Evolutionary conservation across 2,329 filamentous ascomycete species (phyloP).

Genomic region (Mycosphaerella sp.): DNA sequence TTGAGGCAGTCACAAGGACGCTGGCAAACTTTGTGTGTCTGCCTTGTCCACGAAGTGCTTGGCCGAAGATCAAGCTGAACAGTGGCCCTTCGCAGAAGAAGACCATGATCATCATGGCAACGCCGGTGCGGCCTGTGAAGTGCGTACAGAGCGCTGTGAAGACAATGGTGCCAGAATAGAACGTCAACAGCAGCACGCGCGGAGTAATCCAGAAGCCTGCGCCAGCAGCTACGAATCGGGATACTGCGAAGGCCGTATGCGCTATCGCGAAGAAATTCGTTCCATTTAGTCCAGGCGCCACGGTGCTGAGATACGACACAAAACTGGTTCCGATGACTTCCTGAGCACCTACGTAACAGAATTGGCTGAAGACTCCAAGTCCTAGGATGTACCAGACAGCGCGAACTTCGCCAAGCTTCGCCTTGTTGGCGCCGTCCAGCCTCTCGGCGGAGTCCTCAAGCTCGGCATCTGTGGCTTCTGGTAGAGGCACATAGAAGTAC

Average conservation of each 20-base stretch:
- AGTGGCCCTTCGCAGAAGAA: conserved; percentile 57
- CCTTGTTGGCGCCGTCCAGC: conserved; percentile 45
- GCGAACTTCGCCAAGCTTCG: conserved; percentile 41
- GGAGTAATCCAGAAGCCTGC: conserved; percentile 52
- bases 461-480: conserved; percentile 57
- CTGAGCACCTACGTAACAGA: conserved; percentile 57
- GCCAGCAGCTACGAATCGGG: conserved; percentile 52
- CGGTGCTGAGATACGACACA: conserved; percentile 38
- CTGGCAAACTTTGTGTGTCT: conserved; percentile 53
- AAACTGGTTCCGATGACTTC: conserved; percentile 51
- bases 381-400: conserved; percentile 53
- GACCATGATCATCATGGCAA: conserved; percentile 47
- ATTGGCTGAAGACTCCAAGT: conserved; percentile 50
- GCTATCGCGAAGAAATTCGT: conserved; percentile 48
- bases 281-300: conserved; percentile 35
- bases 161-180: conserved; percentile 49
- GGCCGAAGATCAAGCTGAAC: conserved; percentile 55
- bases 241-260: conserved; percentile 53
- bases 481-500: conserved; percentile 57
- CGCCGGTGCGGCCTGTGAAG: conserved; percentile 39
- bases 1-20: conserved; percentile 49
- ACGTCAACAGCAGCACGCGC: conserved; percentile 51
- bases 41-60: conserved; percentile 53
- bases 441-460: conserved; percentile 51
- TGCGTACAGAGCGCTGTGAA: conserved; percentile 50